Percentiles rank a stretch among this genome's conserved stretches.
phyloP scores from a whole-genome alignment of 2,329 filamentous ascomycete genomes.

The Drechslera avenae region DNA sequence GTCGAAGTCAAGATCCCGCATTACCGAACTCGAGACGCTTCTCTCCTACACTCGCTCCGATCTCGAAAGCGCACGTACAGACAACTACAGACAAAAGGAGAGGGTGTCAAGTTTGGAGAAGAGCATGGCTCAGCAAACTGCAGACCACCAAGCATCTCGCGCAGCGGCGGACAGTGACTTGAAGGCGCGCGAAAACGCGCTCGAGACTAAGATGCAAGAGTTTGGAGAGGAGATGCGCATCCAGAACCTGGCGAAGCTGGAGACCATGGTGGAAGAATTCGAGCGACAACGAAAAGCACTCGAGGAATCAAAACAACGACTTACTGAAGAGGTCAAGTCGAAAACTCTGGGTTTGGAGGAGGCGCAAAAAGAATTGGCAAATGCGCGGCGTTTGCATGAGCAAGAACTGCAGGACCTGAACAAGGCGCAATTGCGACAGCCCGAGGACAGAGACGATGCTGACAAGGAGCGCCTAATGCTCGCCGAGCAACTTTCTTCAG shows the following conservation, averaged over 20 bases:
- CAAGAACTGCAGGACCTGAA: constrained; percentile 15
- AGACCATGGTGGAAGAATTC: constrained; percentile 30
- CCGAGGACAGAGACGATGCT: constrained; percentile 1
- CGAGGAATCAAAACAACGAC: constrained; percentile 6
- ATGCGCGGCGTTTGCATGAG: constrained; percentile 2
- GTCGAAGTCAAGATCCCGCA: constrained; percentile 34
- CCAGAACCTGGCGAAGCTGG: constrained; percentile 31
- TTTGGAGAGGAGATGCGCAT: constrained; percentile 36
- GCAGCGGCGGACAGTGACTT: constrained; percentile 15
- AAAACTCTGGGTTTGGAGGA: constrained; percentile 8
- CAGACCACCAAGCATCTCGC: constrained; percentile 13
- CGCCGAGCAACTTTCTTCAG: constrained; percentile 25
- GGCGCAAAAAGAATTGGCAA: constrained; percentile 3
- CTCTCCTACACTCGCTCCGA: constrained; percentile 42
- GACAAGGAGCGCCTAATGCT: constrained; percentile 18
- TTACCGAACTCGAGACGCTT: constrained; percentile 44
- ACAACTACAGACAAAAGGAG: constrained; percentile 40
- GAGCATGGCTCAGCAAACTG: constrained; percentile 20
- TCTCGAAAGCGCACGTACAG: constrained; percentile 35
- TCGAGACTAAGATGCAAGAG: constrained; percentile 31
- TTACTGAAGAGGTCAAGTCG: constrained; percentile 6
- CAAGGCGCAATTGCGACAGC: constrained; percentile 2
- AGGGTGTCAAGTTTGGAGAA: constrained; percentile 22
- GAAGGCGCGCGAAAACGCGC: constrained; percentile 28
- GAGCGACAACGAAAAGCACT: constrained; percentile 10